Conservation (phyloP, 495 filamentous ascomycete genomes). For the Friedmanniomyces endolithicus region DNA sequence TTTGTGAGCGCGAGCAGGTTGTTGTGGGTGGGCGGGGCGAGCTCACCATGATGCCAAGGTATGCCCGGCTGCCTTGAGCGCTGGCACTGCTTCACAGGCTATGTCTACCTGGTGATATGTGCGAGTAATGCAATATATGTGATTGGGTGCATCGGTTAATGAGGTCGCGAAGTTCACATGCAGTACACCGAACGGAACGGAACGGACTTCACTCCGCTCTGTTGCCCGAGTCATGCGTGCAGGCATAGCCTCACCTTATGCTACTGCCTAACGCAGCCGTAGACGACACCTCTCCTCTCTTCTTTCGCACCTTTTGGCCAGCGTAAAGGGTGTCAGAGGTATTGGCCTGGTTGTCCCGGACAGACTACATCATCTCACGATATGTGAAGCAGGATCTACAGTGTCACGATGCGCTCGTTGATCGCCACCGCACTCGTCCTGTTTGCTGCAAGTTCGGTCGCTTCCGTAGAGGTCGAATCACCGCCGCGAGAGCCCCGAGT, state of each 20-base stretch:
- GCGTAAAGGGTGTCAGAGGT: neutral
- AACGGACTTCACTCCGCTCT: neutral
- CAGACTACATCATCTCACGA: neutral
- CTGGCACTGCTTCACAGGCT: no score
- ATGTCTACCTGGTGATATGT: no score
- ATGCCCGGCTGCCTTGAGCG: neutral
- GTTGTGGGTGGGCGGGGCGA: neutral
- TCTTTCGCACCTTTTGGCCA: neutral
- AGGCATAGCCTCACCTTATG: neutral
- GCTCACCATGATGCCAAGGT: neutral
- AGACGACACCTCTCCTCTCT: neutral
- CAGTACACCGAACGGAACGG: neutral
- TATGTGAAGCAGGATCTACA: neutral
- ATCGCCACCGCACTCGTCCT: neutral
- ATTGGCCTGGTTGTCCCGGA: neutral
- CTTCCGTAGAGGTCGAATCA: neutral
- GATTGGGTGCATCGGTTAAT: neutral
- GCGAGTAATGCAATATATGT: no score
- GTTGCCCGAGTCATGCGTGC: neutral
- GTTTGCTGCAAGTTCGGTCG: neutral
- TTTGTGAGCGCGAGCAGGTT: conserved; percentile 5
- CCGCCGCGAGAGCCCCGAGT: neutral
- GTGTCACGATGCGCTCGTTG: conserved; percentile 6
- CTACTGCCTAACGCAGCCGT: neutral
- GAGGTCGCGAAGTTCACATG: neutral